Percentiles rank a stretch among this genome's conserved stretches.
Conservation (phyloP, 768 basidiomycete genomes). For the Pholiota conissans region DNA sequence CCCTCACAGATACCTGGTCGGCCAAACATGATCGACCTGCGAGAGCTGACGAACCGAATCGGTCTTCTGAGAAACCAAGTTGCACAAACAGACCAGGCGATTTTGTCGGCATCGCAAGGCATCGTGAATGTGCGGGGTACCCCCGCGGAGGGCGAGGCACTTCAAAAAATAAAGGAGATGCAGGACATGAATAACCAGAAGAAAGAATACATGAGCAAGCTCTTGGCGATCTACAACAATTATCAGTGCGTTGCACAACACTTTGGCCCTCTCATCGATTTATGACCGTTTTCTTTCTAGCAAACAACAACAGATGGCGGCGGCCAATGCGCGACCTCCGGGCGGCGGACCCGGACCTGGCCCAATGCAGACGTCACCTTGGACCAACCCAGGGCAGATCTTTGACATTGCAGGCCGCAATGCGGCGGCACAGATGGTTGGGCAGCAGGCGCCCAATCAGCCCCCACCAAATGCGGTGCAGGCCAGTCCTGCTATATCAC, state of each 20-base stretch:
- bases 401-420: conserved; percentile 10
- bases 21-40: neutral
- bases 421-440: conserved; percentile 7
- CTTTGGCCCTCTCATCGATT: too few species aligned
- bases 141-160: conserved; percentile 10
- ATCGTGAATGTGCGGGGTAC: conserved; percentile 8
- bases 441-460: conserved; percentile 18
- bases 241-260: conserved; percentile 12
- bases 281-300: neutral
- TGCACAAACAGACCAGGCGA: conserved; percentile 8
- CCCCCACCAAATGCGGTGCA: conserved; percentile 26
- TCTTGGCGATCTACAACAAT: conserved; percentile 20
- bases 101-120: neutral
- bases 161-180: conserved; percentile 17
- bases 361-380: conserved; percentile 5
- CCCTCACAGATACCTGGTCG: neutral
- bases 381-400: conserved; percentile 1
- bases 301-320: conserved; percentile 6
- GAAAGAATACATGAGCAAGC: conserved; percentile 40
- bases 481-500: conserved; percentile 21
- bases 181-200: conserved; percentile 26
- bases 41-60: conserved; percentile 6
- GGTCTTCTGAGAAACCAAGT: conserved; percentile 8
- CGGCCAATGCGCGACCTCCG: conserved; percentile 1
- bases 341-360: conserved; percentile 7